phyloP scores from a whole-genome alignment of 139 green algal species.

The Volvox reticuliferus region DNA sequence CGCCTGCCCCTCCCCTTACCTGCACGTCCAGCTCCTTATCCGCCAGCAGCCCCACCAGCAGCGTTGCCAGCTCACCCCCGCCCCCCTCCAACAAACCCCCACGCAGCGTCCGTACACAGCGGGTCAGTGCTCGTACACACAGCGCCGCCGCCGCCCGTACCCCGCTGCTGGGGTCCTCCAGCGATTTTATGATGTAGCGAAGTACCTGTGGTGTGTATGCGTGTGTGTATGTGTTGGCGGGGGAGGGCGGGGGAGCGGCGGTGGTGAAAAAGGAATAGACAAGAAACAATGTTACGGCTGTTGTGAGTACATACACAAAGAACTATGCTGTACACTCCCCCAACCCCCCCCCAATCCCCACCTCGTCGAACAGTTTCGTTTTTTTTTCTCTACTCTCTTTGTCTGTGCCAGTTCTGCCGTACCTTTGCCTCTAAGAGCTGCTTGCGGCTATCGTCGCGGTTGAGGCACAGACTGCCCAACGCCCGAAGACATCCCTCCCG shows the following conservation, averaged over 20 bases:
- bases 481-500: constrained; percentile 71
- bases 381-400: too few species aligned
- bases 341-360: too few species aligned
- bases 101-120: constrained; percentile 69
- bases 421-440: constrained; percentile 78
- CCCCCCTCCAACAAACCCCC: constrained; percentile 13
- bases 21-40: constrained; percentile 52
- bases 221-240: background rate
- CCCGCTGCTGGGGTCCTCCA: constrained; percentile 58
- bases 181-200: constrained; percentile 60
- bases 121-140: constrained; percentile 80
- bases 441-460: constrained; percentile 66
- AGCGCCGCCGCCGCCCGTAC: constrained; percentile 79
- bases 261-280: too few species aligned
- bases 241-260: too few species aligned
- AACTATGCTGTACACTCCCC: too few species aligned
- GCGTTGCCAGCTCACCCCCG: constrained; percentile 60
- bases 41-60: constrained; percentile 75
- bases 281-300: too few species aligned
- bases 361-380: too few species aligned
- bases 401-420: too few species aligned
- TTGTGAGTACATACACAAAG: too few species aligned
- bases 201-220: constrained; percentile 55
- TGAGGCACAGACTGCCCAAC: constrained; percentile 75
- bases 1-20: constrained; percentile 31